Evolutionary conservation across 2,329 filamentous ascomycete species (phyloP).

Genomic region (Penicillium sp.): DNA sequence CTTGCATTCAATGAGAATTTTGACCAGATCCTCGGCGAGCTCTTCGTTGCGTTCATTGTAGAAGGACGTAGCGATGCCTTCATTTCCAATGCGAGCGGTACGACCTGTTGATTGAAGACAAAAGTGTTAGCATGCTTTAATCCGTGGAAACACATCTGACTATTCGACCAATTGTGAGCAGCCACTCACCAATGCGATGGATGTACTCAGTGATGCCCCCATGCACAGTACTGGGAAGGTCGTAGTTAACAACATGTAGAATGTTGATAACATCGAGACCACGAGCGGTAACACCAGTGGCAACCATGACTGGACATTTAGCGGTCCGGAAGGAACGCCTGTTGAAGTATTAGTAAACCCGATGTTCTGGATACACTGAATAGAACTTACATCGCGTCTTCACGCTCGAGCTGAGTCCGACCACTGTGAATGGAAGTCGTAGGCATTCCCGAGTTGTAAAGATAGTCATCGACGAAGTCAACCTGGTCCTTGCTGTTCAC

Average conservation of each 20-base stretch:
- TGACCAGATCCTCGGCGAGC: constrained; percentile 73
- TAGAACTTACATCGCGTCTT: constrained; percentile 73
- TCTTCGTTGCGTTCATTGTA: constrained; percentile 77
- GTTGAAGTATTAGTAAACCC: background rate
- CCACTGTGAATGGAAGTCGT: constrained; percentile 86
- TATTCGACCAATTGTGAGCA: background rate
- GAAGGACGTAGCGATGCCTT: constrained; percentile 84
- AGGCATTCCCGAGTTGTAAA: constrained; percentile 78
- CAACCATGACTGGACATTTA: constrained; percentile 74
- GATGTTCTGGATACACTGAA: background rate
- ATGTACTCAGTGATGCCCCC: constrained; percentile 94
- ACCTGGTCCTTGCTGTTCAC: constrained; percentile 78
- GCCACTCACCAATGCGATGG: constrained; percentile 79
- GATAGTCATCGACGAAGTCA: constrained; percentile 82
- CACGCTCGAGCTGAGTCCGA: constrained; percentile 85
- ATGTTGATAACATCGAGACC: constrained; percentile 88
- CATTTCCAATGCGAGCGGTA: constrained; percentile 89
- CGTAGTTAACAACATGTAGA: constrained; percentile 90
- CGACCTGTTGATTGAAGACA: constrained; percentile 60
- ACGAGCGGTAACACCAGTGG: constrained; percentile 83
- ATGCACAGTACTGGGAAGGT: constrained; percentile 71
- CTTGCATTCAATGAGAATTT: constrained; percentile 76
- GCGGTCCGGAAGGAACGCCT: constrained; percentile 77
- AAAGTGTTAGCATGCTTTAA: background rate
- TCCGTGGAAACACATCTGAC: no score